phyloP scores from a whole-genome alignment of 306 rosid species.

The Casuarina glauca region DNA sequence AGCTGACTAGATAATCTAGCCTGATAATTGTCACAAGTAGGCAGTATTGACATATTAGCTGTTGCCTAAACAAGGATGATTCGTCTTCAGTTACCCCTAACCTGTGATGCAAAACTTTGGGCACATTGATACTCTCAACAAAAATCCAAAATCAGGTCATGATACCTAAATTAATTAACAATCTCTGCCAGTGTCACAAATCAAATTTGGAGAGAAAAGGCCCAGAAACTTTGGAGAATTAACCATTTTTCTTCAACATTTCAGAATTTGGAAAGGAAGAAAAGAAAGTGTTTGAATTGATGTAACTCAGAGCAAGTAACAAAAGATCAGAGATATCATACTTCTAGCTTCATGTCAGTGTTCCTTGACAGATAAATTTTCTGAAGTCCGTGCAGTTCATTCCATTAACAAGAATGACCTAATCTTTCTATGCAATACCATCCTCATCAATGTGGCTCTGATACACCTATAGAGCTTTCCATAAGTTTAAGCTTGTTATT shows the following conservation, averaged over 20 bases:
- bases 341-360: background rate
- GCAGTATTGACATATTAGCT: background rate
- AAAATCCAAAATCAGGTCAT: background rate
- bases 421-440: background rate
- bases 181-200: background rate
- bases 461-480: background rate
- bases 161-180: background rate
- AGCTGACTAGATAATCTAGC: background rate
- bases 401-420: background rate
- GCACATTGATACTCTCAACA: background rate
- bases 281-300: background rate
- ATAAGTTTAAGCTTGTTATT: background rate
- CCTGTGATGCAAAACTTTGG: background rate
- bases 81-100: background rate
- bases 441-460: background rate
- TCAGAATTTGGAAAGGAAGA: background rate
- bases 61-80: background rate
- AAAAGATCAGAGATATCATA: background rate
- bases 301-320: background rate
- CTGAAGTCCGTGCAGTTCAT: background rate
- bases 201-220: background rate
- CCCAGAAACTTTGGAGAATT: background rate
- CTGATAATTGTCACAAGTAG: background rate
- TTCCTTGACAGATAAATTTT: background rate
- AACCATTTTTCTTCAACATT: background rate